A percentile compares a stretch with the other conserved stretches of the same genome.
These are phyloP conservation scores for Cytospora piceae DNA, from an alignment of 2,329 filamentous ascomycete genomes.

Conservation along the genomic window DNA sequence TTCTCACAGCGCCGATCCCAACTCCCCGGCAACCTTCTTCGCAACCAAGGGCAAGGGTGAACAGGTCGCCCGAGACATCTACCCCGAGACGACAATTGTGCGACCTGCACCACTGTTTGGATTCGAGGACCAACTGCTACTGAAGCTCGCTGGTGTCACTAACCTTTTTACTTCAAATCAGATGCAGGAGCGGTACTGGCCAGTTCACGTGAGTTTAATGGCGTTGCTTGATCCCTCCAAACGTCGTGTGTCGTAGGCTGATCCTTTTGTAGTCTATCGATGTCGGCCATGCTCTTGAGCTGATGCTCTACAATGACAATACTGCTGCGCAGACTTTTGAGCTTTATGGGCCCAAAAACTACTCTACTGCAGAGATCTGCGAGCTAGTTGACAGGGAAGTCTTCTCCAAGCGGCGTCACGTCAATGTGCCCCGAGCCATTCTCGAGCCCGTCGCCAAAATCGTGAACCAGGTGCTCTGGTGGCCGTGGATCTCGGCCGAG, in stretches of 20 bases:
- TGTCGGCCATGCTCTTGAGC: slow-evolving; percentile 84
- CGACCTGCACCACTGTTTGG: slow-evolving; percentile 92
- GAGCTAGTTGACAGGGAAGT: slow-evolving; percentile 91
- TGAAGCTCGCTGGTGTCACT: slow-evolving; percentile 77
- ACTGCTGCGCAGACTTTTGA: slow-evolving; percentile 92
- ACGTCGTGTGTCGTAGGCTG: background rate
- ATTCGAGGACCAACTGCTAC: slow-evolving; percentile 89
- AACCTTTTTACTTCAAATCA: slow-evolving; percentile 91
- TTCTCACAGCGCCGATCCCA: slow-evolving; percentile 82
- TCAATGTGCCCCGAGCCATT: slow-evolving; percentile 84
- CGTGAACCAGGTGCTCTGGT: slow-evolving; percentile 86
- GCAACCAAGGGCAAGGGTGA: slow-evolving; percentile 87
- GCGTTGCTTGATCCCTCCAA: background rate
- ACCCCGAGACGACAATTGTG: slow-evolving; percentile 96
- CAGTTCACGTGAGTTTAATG: slow-evolving; percentile 73
- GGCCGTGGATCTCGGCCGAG: slow-evolving; percentile 80
- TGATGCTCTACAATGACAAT: slow-evolving; percentile 87
- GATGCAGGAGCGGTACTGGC: slow-evolving; percentile 88
- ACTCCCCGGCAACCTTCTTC: slow-evolving; percentile 87
- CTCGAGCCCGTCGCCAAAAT: slow-evolving; percentile 75
- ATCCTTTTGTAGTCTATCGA: slow-evolving; percentile 70
- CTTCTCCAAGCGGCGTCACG: slow-evolving; percentile 82
- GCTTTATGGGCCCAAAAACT: slow-evolving; percentile 91
- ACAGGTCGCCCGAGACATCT: slow-evolving; percentile 82
- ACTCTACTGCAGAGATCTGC: slow-evolving; percentile 85